Evolutionary conservation across 495 filamentous ascomycete genomes (phyloP).

Genomic region (Daldinia bambusicola): DNA sequence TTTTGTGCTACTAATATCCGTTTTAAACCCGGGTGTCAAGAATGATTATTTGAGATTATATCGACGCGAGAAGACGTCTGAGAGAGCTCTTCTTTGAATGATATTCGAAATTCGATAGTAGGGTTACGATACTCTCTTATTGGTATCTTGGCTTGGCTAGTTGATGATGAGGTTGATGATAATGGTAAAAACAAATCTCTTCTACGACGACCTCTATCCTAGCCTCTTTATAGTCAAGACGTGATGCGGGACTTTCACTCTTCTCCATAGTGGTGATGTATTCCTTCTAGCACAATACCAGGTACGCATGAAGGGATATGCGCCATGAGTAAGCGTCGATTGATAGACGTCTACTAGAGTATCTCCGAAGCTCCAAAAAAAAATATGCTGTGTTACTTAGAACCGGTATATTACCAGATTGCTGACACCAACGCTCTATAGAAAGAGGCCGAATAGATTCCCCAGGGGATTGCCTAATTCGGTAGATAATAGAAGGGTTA

Average conservation of each 20-base stretch:
- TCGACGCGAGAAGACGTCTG: constrained; percentile 1
- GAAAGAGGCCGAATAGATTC: constrained; percentile 12
- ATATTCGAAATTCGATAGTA: not conserved
- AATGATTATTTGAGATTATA: not conserved
- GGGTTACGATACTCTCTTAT: constrained; percentile 1
- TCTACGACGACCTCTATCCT: constrained; percentile 7
- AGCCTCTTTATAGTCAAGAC: constrained; percentile 27
- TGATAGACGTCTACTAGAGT: constrained; percentile 6
- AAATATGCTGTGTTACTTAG: constrained; percentile 28
- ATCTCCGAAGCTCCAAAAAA: constrained; percentile 20
- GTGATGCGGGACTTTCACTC: constrained; percentile 26
- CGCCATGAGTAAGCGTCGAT: constrained; percentile 38
- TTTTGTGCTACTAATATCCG: not conserved
- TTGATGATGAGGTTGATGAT: constrained; percentile 5
- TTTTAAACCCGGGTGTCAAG: not conserved
- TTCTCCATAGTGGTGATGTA: constrained; percentile 19
- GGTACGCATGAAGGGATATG: constrained; percentile 16
- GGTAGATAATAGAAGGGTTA: not conserved
- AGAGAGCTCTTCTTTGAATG: not conserved
- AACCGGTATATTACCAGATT: constrained; percentile 18
- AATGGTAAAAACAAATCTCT: constrained; percentile 12
- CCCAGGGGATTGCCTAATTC: constrained; percentile 1
- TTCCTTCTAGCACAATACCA: constrained; percentile 1
- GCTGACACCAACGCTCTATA: constrained; percentile 9
- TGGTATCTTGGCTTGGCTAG: not conserved